Base-by-base conservation (phyloP, 352 stramenopile species). In the Peronospora belbahrii region DNA sequence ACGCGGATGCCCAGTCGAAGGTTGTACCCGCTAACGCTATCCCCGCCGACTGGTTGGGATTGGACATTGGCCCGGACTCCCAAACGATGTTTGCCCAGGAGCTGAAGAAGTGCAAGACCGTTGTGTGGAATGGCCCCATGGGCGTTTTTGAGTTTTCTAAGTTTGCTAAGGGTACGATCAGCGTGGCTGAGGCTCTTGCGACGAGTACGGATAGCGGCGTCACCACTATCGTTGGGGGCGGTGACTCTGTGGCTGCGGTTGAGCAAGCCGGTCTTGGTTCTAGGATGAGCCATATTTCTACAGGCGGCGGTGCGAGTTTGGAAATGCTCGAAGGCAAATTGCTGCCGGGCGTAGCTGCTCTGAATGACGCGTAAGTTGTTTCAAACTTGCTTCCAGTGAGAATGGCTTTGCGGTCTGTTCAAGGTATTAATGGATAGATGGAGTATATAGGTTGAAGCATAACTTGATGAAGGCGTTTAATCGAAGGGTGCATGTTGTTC, bases 281-380 rank as follows among this genome's bases (percentile, higher is more conserved):
- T 34, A 87, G 94, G 43, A 96, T 99, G 68, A 97, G 85, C 62
- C 95, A 98, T 63, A 97, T 98, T 58, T 97, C 82, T 10, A 99
- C 97, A 7, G 97, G 97, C 51, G 97, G 97, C 46, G 97, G 97
- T 70, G 97, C 97, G 22, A 97, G 88, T 31, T 77, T 99, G 46
- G 97, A 99, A 75, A 81, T 99, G 37, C 71, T 99, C 17, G 97
- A 99, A 60, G 97, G 97, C 46, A 98, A 99, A 71, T 80, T 88
- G 22, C 83, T 99, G 9, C 97, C 97, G 6, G 97, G 97, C 51
- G 96, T 99, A 34, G 92, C 94, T 36, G 95, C 95, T 50, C 75
- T 99, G 40, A 78, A 61, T 33, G 55, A 78, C 48, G 66, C 61
- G 30, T 74, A 32, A 44, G 27, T 15, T 33, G 10, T n/a, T 14